Base-by-base conservation (phyloP, 306 rosid genomes). In the Cucurbita pepo region DNA sequence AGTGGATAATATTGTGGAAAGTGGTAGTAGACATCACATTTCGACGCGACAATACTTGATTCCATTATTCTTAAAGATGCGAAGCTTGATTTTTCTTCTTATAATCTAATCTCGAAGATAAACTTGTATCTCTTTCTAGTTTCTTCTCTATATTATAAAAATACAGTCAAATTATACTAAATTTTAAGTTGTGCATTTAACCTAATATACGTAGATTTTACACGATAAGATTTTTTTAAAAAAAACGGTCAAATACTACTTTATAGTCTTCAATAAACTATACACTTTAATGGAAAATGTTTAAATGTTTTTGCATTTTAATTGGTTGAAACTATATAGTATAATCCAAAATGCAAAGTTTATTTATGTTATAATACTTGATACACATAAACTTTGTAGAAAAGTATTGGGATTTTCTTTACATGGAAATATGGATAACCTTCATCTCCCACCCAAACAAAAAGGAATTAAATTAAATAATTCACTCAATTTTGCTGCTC, bases 401-500 rank as follows among this genome's bases (percentile, higher is more conserved):
- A 65, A 44, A 43, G 37, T 63, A 9, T 2, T 64, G 71, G n/a
- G 15, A 18, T 64, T 64, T 64, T n/a, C 71, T 64, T n/a, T 18
- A 65, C 71, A 65, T 65, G 71, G 38, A 65, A 65, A 64, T 43
- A 65, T 65, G n/a, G 71, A 43, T 44, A 43, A 43, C n/a, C 18
- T 65, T 44, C 1, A 13, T 14, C 66, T 34, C 19, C 2, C 10
- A 59, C 65, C 44, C 8, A 6, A 41, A 18, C 1, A 30, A 18
- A 57, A 57, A 7, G 5, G 15, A 57, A 25, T 40, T n/a, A 63
- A 38, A 63, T 40, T 63, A 40, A 60, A 58, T 30, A 58, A 30
- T 30, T 38, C 48, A 62, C 13, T 14, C 0, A 45, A 45, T 45
- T 36, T 8, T 62, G 40, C 69, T 13, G 38, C 36, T 38, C 67